Evolutionary conservation across 768 basidiomycete species (phyloP).

Genomic region (Panaeolus papilionaceus): DNA sequence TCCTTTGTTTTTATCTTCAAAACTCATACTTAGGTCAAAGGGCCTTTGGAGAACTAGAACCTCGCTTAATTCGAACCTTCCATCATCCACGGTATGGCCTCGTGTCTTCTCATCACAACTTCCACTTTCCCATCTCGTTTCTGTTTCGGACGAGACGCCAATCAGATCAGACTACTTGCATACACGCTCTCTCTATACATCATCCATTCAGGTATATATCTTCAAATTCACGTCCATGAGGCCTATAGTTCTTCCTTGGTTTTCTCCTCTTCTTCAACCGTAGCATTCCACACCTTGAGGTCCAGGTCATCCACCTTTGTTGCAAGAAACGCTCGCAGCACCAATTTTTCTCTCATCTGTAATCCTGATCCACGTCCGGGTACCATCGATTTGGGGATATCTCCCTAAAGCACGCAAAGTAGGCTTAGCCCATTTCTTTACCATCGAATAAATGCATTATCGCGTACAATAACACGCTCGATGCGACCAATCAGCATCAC

Average conservation of each 20-base stretch:
- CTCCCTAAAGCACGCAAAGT: neutral
- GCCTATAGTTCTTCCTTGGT: slow-evolving; percentile 10
- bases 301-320: slow-evolving; percentile 54
- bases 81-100: neutral
- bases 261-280: slow-evolving; percentile 32
- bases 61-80: no score
- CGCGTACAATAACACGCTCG: slow-evolving; percentile 41
- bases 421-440: neutral
- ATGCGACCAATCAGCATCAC: slow-evolving; percentile 66
- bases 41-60: no score
- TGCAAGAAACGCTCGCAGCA: slow-evolving; percentile 61
- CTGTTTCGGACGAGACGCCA: neutral
- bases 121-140: neutral
- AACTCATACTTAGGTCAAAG: no score
- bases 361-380: slow-evolving; percentile 47
- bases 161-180: neutral
- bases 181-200: neutral
- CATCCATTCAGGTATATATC: neutral
- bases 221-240: neutral
- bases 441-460: slow-evolving; percentile 17
- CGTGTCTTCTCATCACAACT: neutral
- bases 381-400: slow-evolving; percentile 46
- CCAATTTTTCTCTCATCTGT: slow-evolving; percentile 47
- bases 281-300: slow-evolving; percentile 48
- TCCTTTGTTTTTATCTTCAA: neutral